Evolutionary conservation across 257 asterid species (phyloP).

Genomic region (Solanum dulcamara): DNA sequence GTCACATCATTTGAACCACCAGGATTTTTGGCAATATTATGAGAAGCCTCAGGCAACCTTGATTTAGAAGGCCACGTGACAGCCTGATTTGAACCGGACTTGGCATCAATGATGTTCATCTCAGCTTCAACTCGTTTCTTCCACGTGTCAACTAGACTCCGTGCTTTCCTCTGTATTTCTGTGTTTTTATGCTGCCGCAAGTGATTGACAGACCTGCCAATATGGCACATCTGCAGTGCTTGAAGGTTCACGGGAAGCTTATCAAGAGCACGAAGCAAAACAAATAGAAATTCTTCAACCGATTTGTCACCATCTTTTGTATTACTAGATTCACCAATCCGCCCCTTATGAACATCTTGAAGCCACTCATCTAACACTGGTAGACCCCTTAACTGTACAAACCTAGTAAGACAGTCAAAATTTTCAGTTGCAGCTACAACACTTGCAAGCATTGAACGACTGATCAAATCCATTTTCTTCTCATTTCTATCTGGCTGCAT

Average conservation of each 20-base stretch:
- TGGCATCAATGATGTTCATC: constrained; percentile 59
- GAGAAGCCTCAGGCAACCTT: constrained; percentile 56
- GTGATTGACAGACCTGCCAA: constrained; percentile 90
- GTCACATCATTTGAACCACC: constrained; percentile 48
- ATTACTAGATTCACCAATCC: constrained; percentile 33
- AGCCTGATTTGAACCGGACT: constrained; percentile 43
- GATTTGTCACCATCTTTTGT: constrained; percentile 48
- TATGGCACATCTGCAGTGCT: constrained; percentile 81
- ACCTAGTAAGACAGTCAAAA: constrained; percentile 62
- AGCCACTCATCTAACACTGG: constrained; percentile 86
- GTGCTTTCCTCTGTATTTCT: constrained; percentile 83
- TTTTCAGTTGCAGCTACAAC: constrained; percentile 74
- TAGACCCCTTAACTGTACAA: constrained; percentile 69
- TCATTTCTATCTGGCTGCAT: constrained; percentile 56
- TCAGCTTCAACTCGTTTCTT: constrained; percentile 95
- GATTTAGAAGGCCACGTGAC: constrained; percentile 60
- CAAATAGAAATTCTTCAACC: constrained; percentile 70
- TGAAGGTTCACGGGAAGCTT: constrained; percentile 84
- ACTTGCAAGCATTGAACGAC: constrained; percentile 62
- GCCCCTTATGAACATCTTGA: constrained; percentile 76
- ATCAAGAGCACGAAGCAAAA: constrained; percentile 80
- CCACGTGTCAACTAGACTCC: constrained; percentile 85
- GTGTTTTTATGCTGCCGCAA: constrained; percentile 67
- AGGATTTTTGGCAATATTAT: constrained; percentile 35
- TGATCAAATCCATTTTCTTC: constrained; percentile 46